Evolutionary conservation across 331 rosid species (phyloP), one percentile per base, ranked within the genome.

Genomic region (Malus hybrid): DNA sequence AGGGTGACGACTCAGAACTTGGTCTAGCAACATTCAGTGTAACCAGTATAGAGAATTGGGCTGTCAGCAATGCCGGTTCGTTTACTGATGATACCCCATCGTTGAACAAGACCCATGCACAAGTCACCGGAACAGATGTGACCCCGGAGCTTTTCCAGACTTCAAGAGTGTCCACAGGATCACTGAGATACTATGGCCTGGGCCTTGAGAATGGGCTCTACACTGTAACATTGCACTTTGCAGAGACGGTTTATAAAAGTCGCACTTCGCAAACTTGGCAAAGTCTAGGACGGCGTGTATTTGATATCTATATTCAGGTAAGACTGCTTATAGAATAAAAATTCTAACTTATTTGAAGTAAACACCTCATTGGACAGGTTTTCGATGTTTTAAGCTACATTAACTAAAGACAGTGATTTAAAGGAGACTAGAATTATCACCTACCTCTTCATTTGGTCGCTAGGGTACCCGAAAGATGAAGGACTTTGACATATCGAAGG

Each of bases 21-120:
- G 88, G 96, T 14, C 86, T 89, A 19, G 87, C 97, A 65, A 81
- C 86, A 56, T 93, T 85, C 78, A 83, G 46, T 82, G 90, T 89
- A 67, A 79, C 85, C 6, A 87, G 73, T 80, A 68, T 90, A 59
- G 12, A 54, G 22, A 84, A 87, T 69, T 90, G 97, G 97, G 96
- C 84, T 5, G 88, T 90, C 70, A 90, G 97, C 80, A 93, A 90
- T 73, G 87, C 81, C 24, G 96, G 96, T 4, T 33, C 39, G 67
- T 71, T 63, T 55, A 1, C 44, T 54, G 73, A 71, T 0, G 36
- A 16, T n/a, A n/a, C n/a, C n/a, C n/a, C 0, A 39, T 7, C 36
- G 4, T 24, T n/a, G n/a, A n/a, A n/a, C n/a, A n/a, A n/a, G n/a
- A 1, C 24, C 24, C 24, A 1, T 24, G 24, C 29, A 10, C 72